A percentile compares a stretch with the other conserved stretches of the same genome.
Evolutionary conservation across 352 stramenopile species (phyloP).

Genomic region (Salisapilia sapeloensis): DNA sequence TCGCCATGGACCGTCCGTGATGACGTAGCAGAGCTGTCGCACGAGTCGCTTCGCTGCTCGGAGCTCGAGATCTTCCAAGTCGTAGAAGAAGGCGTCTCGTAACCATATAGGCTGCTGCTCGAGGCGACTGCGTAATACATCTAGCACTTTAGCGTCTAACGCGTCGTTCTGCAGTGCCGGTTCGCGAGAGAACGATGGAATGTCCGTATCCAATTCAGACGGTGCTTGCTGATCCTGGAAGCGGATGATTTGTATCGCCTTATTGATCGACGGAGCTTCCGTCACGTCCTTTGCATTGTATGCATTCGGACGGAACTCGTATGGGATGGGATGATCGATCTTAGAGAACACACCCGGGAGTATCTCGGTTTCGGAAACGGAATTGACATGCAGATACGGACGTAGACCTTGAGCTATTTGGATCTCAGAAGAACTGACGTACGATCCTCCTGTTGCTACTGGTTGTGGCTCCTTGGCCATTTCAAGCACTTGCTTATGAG

Average conservation of each 20-base stretch:
- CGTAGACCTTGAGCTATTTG: conserved; percentile 9
- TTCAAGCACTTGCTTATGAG: no score
- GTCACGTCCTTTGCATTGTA: conserved; percentile 38
- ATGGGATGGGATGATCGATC: conserved; percentile 65
- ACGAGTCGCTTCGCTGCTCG: conserved; percentile 40
- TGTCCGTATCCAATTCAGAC: conserved; percentile 22
- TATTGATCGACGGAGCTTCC: conserved; percentile 54
- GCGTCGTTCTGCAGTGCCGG: conserved; percentile 34
- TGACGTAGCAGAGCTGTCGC: conserved; percentile 67
- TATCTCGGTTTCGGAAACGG: conserved; percentile 42
- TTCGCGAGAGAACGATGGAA: conserved; percentile 22
- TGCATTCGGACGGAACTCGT: conserved; percentile 63
- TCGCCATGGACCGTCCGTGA: conserved; percentile 66
- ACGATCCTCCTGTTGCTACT: background rate
- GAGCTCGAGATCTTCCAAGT: conserved; percentile 35
- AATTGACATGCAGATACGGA: conserved; percentile 28
- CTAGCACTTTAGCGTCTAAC: conserved; percentile 43
- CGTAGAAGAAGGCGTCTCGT: conserved; percentile 47
- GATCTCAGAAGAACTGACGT: background rate
- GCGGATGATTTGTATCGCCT: conserved; percentile 62
- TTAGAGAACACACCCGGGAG: conserved; percentile 75
- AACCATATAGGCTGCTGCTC: conserved; percentile 58
- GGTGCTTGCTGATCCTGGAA: conserved; percentile 39
- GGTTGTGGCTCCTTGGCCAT: background rate
- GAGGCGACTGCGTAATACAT: conserved; percentile 33